Conservation (phyloP, 306 rosid genomes). For the Trichosanthes cucumerina region DNA sequence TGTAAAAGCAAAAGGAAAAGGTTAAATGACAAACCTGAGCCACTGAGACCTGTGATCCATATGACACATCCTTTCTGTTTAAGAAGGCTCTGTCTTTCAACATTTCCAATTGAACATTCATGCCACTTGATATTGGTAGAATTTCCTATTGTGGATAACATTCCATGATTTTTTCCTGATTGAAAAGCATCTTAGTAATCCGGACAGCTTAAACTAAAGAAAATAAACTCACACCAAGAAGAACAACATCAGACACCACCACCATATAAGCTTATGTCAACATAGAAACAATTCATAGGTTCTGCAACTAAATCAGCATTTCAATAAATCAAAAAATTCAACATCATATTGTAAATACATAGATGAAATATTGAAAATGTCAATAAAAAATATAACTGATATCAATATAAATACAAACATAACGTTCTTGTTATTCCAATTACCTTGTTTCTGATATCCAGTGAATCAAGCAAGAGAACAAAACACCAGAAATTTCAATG, state of each 20-base stretch:
- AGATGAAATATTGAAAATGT: not conserved
- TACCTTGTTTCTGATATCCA: not conserved
- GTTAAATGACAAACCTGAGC: slow-evolving; percentile 40
- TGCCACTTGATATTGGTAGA: slow-evolving; percentile 69
- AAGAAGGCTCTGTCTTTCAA: slow-evolving; percentile 43
- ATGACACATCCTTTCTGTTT: slow-evolving; percentile 62
- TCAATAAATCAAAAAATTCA: not conserved
- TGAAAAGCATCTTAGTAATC: slow-evolving; percentile 14
- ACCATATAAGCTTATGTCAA: not conserved
- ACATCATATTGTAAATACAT: not conserved
- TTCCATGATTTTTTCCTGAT: slow-evolving; percentile 29
- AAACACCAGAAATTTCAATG: not conserved
- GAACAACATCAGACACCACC: not conserved
- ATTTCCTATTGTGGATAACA: slow-evolving; percentile 39
- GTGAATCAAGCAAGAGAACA: not conserved
- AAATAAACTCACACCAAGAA: not conserved
- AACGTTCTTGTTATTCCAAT: not conserved
- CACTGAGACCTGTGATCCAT: slow-evolving; percentile 79
- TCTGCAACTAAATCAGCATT: not conserved
- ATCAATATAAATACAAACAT: not conserved
- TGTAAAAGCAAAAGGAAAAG: not conserved
- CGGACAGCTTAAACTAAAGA: not conserved
- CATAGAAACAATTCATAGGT: not conserved
- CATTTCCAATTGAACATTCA: slow-evolving; percentile 39
- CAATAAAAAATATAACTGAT: not conserved